Conservation (phyloP, 805 yeast genomes). For the Blastobotrys parvus region DNA sequence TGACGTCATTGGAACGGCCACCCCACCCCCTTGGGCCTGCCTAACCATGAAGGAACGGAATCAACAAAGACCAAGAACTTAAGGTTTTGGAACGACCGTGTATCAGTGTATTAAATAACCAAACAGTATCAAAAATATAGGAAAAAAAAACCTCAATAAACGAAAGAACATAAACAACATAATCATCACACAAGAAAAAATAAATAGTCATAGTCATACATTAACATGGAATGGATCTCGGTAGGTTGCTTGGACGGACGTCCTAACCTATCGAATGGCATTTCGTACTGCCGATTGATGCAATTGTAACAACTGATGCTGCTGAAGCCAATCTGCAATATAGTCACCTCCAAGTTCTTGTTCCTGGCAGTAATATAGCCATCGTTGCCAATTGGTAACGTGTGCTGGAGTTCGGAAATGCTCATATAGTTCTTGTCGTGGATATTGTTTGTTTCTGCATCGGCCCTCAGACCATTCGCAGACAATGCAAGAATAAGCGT, state of each 20-base stretch:
- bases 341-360: conserved; percentile 22
- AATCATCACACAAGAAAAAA: too few species aligned
- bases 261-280: not conserved
- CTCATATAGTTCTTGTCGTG: conserved; percentile 12
- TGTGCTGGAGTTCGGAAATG: conserved; percentile 21
- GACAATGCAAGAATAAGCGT: conserved; percentile 16
- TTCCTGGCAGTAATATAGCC: conserved; percentile 21
- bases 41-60: too few species aligned
- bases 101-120: too few species aligned
- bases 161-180: too few species aligned
- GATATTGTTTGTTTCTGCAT: conserved; percentile 6
- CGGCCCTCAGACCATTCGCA: conserved; percentile 24
- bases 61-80: too few species aligned
- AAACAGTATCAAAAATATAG: too few species aligned
- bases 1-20: too few species aligned
- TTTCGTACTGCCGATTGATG: conserved; percentile 15
- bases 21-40: too few species aligned
- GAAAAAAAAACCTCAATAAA: not conserved
- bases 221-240: too few species aligned
- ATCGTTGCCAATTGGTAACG: conserved; percentile 18
- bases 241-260: too few species aligned
- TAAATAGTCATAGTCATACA: too few species aligned
- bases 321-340: conserved; percentile 23
- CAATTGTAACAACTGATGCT: conserved; percentile 17
- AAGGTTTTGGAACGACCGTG: too few species aligned